Base-by-base conservation (phyloP, 2,329 filamentous ascomycete species). In the Colletotrichum tamarilloi region DNA sequence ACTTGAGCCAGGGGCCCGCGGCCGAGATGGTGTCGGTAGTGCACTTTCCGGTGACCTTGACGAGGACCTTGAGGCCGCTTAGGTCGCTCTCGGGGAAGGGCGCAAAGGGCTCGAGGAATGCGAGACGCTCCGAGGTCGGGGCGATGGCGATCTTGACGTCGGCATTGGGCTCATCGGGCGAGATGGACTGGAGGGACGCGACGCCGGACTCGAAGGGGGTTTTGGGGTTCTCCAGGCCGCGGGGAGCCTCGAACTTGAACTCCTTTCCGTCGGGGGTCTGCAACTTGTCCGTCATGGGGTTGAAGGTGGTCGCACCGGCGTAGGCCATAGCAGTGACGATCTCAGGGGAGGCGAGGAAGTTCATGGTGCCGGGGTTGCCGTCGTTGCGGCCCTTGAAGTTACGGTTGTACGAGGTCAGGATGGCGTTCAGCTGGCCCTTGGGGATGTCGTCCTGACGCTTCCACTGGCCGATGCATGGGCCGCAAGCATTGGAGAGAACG, bases 21-120 rank as follows among this genome's bases (percentile, higher is more conserved):
- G 96, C 96, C 49, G 95, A 98, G 84, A 99, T 99, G 78, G 97
- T 98, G 85, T 99, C 97, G 56, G 97, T 99, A 70, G 97, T 99
- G 88, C 97, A 99, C 86, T 99, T 98, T 76, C 97, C 97, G 76
- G 95, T 93, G 76, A 98, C 93, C 86, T 98, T 98, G 88, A 97
- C 96, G 19, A 99, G 92, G 22, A 99, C 95, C 64, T 92, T 92
- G 60, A 99, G 90, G 32, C 90, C 92, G 55, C 88, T 86, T 35
- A 98, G 89, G 67, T 99, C 95, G 2, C 87, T 85, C 57, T 86
- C 77, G 14, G 96, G 95, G 86, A 98, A 99, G 4, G 94, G 87
- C 2, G 91, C 87, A 82, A 99, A 99, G 16, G 97, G 96, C 69
- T 98, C 95, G 57, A 99, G 91, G 57, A 97, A 87, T 30, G 97